phyloP scores from a whole-genome alignment of 2,329 filamentous ascomycete species.

The Aspergillus carbonarius region DNA sequence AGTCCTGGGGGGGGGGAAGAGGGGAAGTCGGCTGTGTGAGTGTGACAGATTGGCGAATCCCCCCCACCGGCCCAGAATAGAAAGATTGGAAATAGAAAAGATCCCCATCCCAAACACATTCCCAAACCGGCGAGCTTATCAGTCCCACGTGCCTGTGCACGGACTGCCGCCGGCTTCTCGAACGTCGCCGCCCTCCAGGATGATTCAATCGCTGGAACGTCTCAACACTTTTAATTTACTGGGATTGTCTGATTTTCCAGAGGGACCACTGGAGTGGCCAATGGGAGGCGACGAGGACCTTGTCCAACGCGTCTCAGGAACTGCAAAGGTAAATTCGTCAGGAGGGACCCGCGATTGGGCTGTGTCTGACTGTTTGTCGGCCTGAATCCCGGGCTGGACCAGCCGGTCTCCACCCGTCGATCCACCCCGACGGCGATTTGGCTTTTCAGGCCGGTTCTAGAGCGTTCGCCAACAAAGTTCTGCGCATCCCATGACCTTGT shows the following conservation, averaged over 20 bases:
- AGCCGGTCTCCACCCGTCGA: not conserved
- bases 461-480: not conserved
- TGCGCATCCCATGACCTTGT: constrained; percentile 4
- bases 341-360: constrained; percentile 1
- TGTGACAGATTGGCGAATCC: not conserved
- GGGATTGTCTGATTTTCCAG: not conserved
- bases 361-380: constrained; percentile 1
- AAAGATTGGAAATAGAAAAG: not conserved
- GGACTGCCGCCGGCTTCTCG: not conserved
- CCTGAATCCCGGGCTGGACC: constrained; percentile 6
- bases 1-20: not conserved
- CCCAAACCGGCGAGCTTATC: not conserved
- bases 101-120: not conserved
- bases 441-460: constrained; percentile 5
- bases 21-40: not conserved
- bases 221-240: not conserved
- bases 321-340: not conserved
- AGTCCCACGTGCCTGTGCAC: constrained; percentile 5
- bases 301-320: not conserved
- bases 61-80: not conserved
- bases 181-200: not conserved
- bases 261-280: too few species aligned
- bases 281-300: too few species aligned
- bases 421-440: not conserved
- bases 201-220: not conserved